phyloP scores from a whole-genome alignment of 1,284 basidiomycete genomes.

The Marasmius sp. region DNA sequence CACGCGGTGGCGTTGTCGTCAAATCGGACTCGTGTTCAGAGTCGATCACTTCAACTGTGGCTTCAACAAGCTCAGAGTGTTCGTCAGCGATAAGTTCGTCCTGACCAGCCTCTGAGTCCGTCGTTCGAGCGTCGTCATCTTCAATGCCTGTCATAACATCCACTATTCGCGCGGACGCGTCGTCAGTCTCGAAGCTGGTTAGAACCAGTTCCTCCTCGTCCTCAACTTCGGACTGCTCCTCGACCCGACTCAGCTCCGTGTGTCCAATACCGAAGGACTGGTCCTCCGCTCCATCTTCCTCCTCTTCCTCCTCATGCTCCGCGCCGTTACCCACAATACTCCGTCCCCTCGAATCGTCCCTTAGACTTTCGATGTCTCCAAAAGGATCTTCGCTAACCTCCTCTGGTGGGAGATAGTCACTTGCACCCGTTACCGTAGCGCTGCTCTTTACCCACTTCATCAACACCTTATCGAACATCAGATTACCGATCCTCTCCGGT shows the following conservation, averaged over 20 bases:
- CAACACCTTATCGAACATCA: constrained; percentile 80
- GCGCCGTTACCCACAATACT: not conserved
- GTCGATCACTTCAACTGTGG: constrained; percentile 43
- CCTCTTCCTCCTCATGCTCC: constrained; percentile 32
- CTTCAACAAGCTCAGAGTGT: constrained; percentile 27
- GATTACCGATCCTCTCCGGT: constrained; percentile 78
- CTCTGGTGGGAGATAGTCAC: constrained; percentile 39
- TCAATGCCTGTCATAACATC: constrained; percentile 48
- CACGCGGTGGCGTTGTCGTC: not conserved
- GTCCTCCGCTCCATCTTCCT: constrained; percentile 24
- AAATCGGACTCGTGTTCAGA: not conserved
- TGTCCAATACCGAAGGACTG: not conserved
- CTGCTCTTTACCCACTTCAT: constrained; percentile 83
- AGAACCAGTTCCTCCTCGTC: constrained; percentile 67
- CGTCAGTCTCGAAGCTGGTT: constrained; percentile 73
- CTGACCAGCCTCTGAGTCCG: constrained; percentile 48
- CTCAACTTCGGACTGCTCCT: constrained; percentile 49
- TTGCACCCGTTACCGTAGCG: constrained; percentile 35
- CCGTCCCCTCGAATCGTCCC: constrained; percentile 47
- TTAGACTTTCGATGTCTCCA: constrained; percentile 81
- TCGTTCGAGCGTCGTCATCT: constrained; percentile 43
- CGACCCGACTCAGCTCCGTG: constrained; percentile 48
- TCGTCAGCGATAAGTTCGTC: constrained; percentile 26
- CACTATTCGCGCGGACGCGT: constrained; percentile 47
- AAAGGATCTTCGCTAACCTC: constrained; percentile 83